A percentile compares a stretch with the other conserved stretches of the same genome.
These are phyloP conservation scores for Alectoria sarmentosa DNA, from an alignment of 495 filamentous ascomycete species.

Conservation along the genomic window DNA sequence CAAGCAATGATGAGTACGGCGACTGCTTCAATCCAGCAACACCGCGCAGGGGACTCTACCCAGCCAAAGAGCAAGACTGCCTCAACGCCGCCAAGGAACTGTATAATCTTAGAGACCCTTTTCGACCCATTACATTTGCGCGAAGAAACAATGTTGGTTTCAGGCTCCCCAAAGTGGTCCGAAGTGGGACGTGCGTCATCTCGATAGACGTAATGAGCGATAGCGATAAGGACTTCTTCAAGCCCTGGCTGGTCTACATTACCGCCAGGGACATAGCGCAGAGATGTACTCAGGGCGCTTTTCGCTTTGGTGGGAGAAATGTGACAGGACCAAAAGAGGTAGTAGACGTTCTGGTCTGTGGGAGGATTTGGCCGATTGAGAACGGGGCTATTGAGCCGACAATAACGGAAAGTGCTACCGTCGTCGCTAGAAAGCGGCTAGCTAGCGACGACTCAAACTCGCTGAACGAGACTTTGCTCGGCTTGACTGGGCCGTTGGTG, in stretches of 20 bases:
- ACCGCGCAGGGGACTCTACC: not conserved
- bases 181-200: not conserved
- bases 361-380: not conserved
- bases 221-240: not conserved
- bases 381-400: not conserved
- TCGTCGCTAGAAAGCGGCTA: not conserved
- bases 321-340: not conserved
- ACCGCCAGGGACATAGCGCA: not conserved
- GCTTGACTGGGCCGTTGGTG: not conserved
- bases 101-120: not conserved
- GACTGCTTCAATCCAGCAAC: slow-evolving; percentile 3
- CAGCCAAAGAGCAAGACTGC: not conserved
- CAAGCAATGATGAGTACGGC: not conserved
- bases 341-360: slow-evolving; percentile 6
- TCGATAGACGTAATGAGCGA: slow-evolving; percentile 7
- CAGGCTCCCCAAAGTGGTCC: not conserved
- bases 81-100: not conserved
- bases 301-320: not conserved
- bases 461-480: not conserved
- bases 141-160: not conserved
- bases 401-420: not conserved
- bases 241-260: slow-evolving; percentile 6
- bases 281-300: not conserved
- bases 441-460: not conserved
- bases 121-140: not conserved